Base-by-base conservation (phyloP, 1,284 basidiomycete genomes). In the Gomphus bonarii region DNA sequence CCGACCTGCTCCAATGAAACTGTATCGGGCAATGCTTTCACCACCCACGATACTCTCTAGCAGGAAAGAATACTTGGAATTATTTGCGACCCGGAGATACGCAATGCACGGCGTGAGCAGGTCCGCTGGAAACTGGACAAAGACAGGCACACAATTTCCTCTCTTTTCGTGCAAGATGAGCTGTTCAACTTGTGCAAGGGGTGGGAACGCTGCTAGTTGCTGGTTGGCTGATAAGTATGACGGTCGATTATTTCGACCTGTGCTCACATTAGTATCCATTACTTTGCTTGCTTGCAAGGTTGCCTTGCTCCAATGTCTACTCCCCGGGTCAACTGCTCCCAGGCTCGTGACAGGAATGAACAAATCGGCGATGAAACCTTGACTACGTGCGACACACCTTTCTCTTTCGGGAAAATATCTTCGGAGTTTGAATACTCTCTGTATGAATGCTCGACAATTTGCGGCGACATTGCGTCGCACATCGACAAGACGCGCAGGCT, bases 21-120 rank as follows among this genome's bases (percentile, higher is more conserved):
- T 94, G 71, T 97, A 99, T 59, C 97, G 80, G 40, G 90, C 93
- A 55, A 97, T 75, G 68, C 84, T 92, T 73, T 97, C 92, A 51
- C 95, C 95, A 30, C 83, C 88, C 22, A 91, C 78, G 47, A 99
- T 89, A 55, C 91, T 94, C 71, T 98, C 94, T 42, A 98, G 77
- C 46, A 98, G 72, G 69, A 97, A 98, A 68, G 89, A 93, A 73
- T 95, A 88, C 67, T 88, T 88, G 3, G 92, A 91, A 63, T 94
- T 91, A 66, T 95, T 84, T 6, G 95, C 86, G 61, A 99, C 81
- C 59, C 93, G 86, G 54, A 99, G 82, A 71, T 98, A 99, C 14
- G 97, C 95, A 70, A 94, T 91, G 66, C 95, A 95, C 69, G 97
- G 97, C 12, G 97, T 99, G 60, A 99, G 79, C 59, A 98, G 83